phyloP scores from a whole-genome alignment of 805 yeast species.

The Starmerella floricola region DNA sequence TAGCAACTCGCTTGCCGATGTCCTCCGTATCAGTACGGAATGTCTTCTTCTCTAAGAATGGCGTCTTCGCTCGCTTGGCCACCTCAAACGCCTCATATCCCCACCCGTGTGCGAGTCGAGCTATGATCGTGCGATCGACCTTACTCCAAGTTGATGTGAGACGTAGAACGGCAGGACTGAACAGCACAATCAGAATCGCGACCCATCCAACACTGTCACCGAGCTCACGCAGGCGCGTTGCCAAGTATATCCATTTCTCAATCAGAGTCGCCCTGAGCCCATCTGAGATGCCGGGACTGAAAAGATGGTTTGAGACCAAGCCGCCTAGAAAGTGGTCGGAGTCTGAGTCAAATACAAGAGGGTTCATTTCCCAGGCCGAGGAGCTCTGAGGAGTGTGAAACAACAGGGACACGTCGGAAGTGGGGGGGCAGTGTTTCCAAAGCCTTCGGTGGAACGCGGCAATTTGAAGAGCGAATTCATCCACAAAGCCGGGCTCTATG shows the following conservation, averaged over 20 bases:
- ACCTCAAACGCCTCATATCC: conserved; percentile 84
- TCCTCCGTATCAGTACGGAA: conserved; percentile 71
- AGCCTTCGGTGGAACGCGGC: conserved; percentile 56
- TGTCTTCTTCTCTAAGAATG: conserved; percentile 48
- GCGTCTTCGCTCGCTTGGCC: conserved; percentile 54
- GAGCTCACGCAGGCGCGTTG: conserved; percentile 56
- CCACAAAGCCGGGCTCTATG: conserved; percentile 40
- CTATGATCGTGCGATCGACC: conserved; percentile 48
- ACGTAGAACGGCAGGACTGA: conserved; percentile 72
- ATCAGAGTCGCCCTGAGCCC: conserved; percentile 46
- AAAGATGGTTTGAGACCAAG: conserved; percentile 54
- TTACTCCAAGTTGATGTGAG: conserved; percentile 61
- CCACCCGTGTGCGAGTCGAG: conserved; percentile 68
- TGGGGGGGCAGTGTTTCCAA: conserved; percentile 63
- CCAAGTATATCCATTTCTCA: conserved; percentile 76
- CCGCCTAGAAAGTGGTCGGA: conserved; percentile 72
- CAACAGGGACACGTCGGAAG: conserved; percentile 62
- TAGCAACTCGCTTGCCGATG: conserved; percentile 62
- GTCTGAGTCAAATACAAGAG: conserved; percentile 59
- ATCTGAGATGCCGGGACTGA: conserved; percentile 33
- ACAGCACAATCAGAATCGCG: conserved; percentile 70
- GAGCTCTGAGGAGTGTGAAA: conserved; percentile 36
- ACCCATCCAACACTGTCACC: conserved; percentile 96
- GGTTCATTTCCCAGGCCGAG: conserved; percentile 34
- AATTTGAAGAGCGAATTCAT: conserved; percentile 52